Conservation (phyloP, 1,284 basidiomycete species). For the Sporisorium reilianum region DNA sequence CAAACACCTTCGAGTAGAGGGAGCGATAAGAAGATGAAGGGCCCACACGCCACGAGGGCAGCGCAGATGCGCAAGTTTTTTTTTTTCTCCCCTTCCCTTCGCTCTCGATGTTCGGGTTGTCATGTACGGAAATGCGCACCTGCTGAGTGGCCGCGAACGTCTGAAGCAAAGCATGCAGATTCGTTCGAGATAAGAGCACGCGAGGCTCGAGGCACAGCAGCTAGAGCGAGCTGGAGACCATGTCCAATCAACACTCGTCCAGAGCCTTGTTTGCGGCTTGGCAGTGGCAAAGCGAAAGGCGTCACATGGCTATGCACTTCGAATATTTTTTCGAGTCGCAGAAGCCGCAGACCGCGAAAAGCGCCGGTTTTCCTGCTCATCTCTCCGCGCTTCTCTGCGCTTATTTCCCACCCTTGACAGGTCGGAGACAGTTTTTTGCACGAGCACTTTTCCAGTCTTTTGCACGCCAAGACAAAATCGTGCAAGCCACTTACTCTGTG, state of each 20-base stretch:
- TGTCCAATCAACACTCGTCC: background rate
- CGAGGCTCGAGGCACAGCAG: no score
- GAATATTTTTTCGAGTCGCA: no score
- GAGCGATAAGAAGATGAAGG: background rate
- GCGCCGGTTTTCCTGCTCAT: background rate
- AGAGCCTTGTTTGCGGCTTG: background rate
- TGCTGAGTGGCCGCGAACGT: background rate
- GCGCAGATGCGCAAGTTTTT: background rate
- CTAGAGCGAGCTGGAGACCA: background rate
- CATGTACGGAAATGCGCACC: no score
- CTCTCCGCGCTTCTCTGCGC: background rate
- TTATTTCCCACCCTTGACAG: no score
- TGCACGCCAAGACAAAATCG: slow-evolving; percentile 3
- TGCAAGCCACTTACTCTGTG: background rate
- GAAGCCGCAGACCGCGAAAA: background rate
- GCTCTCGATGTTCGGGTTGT: background rate
- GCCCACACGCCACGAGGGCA: background rate
- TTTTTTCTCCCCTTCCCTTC: background rate
- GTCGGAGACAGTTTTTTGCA: background rate
- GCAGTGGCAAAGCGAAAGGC: background rate
- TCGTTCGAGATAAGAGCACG: background rate
- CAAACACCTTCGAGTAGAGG: background rate
- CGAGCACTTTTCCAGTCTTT: background rate
- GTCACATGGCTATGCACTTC: background rate
- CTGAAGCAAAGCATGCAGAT: background rate